Evolutionary conservation across 345 rosid species (phyloP).

Genomic region (Pseudoturritis turrita): DNA sequence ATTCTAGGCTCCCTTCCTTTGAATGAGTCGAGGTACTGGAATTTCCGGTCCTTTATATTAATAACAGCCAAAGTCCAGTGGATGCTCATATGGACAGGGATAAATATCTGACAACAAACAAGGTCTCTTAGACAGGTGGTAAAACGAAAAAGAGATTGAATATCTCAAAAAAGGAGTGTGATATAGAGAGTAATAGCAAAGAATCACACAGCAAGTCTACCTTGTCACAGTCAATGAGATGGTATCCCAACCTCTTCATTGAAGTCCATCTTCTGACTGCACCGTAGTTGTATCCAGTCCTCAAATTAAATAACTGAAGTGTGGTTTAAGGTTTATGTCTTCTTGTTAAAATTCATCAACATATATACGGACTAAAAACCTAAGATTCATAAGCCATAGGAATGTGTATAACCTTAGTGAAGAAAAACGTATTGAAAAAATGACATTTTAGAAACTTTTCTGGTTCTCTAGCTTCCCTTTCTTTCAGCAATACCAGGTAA

Average conservation of each 20-base stretch:
- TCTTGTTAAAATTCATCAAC: conserved; percentile 2
- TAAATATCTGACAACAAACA: conserved; percentile 63
- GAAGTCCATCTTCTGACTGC: conserved; percentile 97
- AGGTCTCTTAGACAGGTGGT: not conserved
- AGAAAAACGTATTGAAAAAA: conserved; percentile 90
- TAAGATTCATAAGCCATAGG: not conserved
- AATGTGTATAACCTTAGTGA: conserved; percentile 65
- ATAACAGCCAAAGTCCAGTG: conserved; percentile 99
- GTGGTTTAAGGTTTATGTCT: conserved; percentile 1
- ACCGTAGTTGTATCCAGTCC: conserved; percentile 54
- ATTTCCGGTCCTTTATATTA: conserved; percentile 66
- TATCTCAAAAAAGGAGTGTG: not conserved
- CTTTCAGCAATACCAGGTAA: conserved; percentile 85
- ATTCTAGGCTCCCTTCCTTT: conserved; percentile 69
- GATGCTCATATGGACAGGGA: conserved; percentile 82
- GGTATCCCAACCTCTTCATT: conserved; percentile 76
- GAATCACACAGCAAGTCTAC: conserved; percentile 35
- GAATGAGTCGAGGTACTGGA: conserved; percentile 96
- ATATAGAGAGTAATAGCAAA: not conserved
- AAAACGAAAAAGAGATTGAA: not conserved
- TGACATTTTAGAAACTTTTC: conserved; percentile 84
- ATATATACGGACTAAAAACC: not conserved
- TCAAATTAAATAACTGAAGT: conserved; percentile 54
- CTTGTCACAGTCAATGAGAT: conserved; percentile 76
- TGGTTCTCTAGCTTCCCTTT: conserved; percentile 90